A percentile compares a stretch with the other conserved stretches of the same genome.
Conservation (phyloP, 805 yeast species). For the Wickerhamomyces sydowiorum region DNA sequence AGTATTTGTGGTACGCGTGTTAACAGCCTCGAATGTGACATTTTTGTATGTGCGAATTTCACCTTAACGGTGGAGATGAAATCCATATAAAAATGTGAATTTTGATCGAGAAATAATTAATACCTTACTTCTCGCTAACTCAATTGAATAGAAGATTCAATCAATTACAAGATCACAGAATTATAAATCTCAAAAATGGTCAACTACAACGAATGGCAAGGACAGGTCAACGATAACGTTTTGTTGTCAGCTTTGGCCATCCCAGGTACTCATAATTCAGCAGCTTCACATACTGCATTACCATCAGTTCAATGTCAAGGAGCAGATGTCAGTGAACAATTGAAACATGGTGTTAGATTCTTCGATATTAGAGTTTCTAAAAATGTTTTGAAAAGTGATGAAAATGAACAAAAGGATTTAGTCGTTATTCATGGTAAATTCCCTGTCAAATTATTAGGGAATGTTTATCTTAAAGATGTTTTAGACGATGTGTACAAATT, state of each 20-base stretch:
- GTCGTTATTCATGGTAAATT: constrained; percentile 72
- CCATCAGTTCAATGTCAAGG: constrained; percentile 80
- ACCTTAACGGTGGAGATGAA: too few species aligned
- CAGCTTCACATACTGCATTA: constrained; percentile 62
- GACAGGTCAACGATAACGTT: constrained; percentile 44
- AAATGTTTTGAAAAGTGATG: constrained; percentile 45
- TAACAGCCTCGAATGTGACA: background rate
- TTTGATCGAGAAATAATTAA: too few species aligned
- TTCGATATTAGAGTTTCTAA: constrained; percentile 63
- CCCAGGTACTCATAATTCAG: constrained; percentile 86
- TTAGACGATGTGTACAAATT: constrained; percentile 57
- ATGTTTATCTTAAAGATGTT: constrained; percentile 44
- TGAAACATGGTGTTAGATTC: constrained; percentile 70
- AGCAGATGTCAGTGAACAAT: constrained; percentile 50
- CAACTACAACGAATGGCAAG: constrained; percentile 41
- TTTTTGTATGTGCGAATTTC: background rate
- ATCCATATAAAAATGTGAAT: too few species aligned
- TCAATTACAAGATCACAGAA: too few species aligned
- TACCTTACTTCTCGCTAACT: background rate
- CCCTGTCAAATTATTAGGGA: constrained; percentile 59
- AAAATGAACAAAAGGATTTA: constrained; percentile 41
- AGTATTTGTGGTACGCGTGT: too few species aligned
- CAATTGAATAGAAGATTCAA: background rate
- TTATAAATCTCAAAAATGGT: too few species aligned
- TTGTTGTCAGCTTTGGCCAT: constrained; percentile 49